A percentile compares a stretch with the other conserved stretches of the same genome.
These are phyloP conservation scores for Gremmenia infestans DNA, from an alignment of 2,329 filamentous ascomycete genomes.

Conservation along the genomic window DNA sequence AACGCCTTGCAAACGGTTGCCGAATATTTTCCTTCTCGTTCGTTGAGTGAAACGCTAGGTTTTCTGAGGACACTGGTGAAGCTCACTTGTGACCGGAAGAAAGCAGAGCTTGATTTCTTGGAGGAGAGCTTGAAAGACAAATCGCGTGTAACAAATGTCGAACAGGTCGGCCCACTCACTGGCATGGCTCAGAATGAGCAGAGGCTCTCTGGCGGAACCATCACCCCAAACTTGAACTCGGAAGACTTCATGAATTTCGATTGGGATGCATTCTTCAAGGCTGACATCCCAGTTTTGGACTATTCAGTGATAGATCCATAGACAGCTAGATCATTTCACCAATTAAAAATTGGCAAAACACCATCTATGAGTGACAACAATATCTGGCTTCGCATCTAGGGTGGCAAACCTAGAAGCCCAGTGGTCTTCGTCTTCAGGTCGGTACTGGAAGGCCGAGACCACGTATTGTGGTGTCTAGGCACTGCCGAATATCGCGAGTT, in stretches of 20 bases:
- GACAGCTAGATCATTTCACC: too few species aligned
- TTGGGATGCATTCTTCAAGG: not conserved
- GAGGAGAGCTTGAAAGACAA: not conserved
- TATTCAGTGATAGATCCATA: too few species aligned
- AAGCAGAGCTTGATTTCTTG: not conserved
- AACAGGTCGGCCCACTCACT: not conserved
- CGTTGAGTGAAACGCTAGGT: not conserved
- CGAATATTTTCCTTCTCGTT: constrained; percentile 9
- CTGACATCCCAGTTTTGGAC: too few species aligned
- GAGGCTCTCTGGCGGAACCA: not conserved
- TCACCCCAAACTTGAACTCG: not conserved
- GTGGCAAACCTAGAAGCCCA: too few species aligned
- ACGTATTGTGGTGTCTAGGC: too few species aligned
- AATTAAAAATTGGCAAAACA: too few species aligned
- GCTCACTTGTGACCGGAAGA: not conserved
- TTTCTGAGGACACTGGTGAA: not conserved
- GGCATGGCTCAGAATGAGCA: not conserved
- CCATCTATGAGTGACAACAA: too few species aligned
- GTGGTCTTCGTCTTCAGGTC: too few species aligned
- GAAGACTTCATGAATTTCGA: not conserved
- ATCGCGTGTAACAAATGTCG: not conserved
- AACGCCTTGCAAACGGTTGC: constrained; percentile 5
- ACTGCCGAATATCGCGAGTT: too few species aligned
- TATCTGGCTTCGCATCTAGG: too few species aligned
- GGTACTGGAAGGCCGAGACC: too few species aligned